Base-by-base conservation (phyloP, 345 rosid genomes). In the Citrus reticulata region DNA sequence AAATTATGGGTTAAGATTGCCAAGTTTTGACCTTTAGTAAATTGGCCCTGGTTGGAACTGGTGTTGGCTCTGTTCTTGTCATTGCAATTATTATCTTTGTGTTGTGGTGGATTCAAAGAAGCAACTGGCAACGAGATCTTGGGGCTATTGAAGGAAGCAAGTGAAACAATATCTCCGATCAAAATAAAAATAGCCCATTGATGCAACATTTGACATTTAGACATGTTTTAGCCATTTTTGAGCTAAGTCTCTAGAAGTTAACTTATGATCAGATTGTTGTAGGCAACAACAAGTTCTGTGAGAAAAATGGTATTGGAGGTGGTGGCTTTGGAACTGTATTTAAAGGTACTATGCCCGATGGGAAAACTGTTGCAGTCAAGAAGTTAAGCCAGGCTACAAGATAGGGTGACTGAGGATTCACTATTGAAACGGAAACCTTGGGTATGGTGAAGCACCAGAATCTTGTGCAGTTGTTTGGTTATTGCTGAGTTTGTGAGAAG, bases 291-390 rank as follows among this genome's bases (percentile, higher is more conserved):
- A 86, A 88, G 70, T 96, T 93, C 83, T 86, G 89, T 84, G 89
- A 92, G 91, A 83, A 90, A 9, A 96, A 96, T 81, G 87, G 93
- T 60, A 93, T 96, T 1, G 95, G 98, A 42, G 95, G 90, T 51
- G 98, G 98, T 19, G 98, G 97, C 24, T 96, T 93, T 4, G 98
- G 99, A 51, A 93, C 97, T 0, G 98, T 96, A 16, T 96, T 91
- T 85, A 91, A 89, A 84, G 98, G 95, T 32, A 81, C 80, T 40
- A 81, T 94, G 58, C 85, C 84, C 0, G 81, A 81, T 70, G 91
- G 91, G 5, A 91, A 84, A 76, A 88, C 78, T 13, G 97, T 96
- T 25, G 98, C 98, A 7, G 90, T 96, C 2, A 96, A 96, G 93
- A 94, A 96, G 90, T 88, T 96, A 65, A 96, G 93, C 68, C 87